phyloP scores from a whole-genome alignment of 2,329 filamentous ascomycete species.

The Cryphonectria japonica region DNA sequence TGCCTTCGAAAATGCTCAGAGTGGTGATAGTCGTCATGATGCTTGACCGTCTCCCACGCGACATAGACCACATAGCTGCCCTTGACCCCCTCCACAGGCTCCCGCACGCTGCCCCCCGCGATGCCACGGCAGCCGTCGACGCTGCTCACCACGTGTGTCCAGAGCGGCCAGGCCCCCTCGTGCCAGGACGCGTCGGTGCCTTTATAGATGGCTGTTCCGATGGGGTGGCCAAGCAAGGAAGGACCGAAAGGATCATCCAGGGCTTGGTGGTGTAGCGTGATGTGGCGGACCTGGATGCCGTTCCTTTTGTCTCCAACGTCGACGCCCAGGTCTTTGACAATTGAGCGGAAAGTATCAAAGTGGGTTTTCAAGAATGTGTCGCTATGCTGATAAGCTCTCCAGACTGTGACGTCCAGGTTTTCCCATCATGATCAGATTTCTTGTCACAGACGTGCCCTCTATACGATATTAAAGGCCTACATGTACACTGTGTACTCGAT shows the following conservation, averaged over 20 bases:
- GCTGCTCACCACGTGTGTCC: conserved; percentile 33
- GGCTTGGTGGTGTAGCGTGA: conserved; percentile 36
- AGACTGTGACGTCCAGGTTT: not conserved
- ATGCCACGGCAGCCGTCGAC: conserved; percentile 39
- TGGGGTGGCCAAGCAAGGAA: conserved; percentile 33
- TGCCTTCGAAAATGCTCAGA: conserved; percentile 39
- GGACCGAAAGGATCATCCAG: conserved; percentile 31
- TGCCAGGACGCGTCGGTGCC: conserved; percentile 30
- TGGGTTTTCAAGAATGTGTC: not conserved
- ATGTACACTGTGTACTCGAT: not conserved
- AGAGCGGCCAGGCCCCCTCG: conserved; percentile 32
- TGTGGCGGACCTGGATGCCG: conserved; percentile 30
- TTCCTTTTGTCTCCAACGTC: not conserved
- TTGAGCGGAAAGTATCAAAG: conserved; percentile 7
- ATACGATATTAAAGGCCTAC: no score
- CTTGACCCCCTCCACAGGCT: conserved; percentile 36
- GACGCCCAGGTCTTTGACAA: not conserved
- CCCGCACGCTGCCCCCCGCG: conserved; percentile 39
- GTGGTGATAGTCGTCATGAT: conserved; percentile 41
- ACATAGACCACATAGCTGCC: conserved; percentile 40
- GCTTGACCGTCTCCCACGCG: conserved; percentile 40
- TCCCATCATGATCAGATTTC: not conserved
- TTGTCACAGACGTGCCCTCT: not conserved
- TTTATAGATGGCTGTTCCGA: conserved; percentile 40
- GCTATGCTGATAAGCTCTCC: not conserved